Conservation (phyloP, 257 asterid species). For the Rhazya stricta region DNA sequence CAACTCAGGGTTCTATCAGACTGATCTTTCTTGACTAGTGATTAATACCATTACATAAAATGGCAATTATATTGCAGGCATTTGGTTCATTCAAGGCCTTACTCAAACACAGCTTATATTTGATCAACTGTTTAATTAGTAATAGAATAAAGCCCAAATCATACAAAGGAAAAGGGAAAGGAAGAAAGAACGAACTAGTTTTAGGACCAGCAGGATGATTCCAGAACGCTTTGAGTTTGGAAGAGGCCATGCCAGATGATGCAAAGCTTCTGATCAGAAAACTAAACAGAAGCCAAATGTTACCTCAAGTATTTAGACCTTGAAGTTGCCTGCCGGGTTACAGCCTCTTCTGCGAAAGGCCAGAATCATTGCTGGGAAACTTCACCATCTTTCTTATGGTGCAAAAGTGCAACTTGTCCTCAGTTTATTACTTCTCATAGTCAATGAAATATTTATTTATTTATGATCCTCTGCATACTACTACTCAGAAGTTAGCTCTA, state of each 20-base stretch:
- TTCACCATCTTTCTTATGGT: neutral
- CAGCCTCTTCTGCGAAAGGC: neutral
- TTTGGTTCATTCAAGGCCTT: neutral
- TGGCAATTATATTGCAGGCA: too few species aligned
- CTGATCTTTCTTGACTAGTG: too few species aligned
- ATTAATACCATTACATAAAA: too few species aligned
- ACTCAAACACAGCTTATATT: neutral
- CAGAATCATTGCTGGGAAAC: neutral
- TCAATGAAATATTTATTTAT: neutral
- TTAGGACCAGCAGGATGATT: constrained; percentile 4
- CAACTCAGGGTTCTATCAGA: too few species aligned
- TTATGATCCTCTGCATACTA: neutral
- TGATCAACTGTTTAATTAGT: too few species aligned
- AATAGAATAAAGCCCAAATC: too few species aligned
- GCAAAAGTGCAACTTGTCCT: neutral
- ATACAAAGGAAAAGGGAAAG: neutral
- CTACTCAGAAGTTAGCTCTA: neutral
- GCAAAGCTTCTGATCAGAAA: too few species aligned
- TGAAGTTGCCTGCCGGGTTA: neutral
- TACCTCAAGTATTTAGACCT: too few species aligned
- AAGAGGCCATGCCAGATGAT: neutral
- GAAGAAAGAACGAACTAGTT: neutral
- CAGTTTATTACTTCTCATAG: neutral
- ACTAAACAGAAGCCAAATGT: too few species aligned
- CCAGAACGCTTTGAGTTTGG: neutral